phyloP scores from a whole-genome alignment of 2,329 filamentous ascomycete species.

The Apiospora malaysiana region DNA sequence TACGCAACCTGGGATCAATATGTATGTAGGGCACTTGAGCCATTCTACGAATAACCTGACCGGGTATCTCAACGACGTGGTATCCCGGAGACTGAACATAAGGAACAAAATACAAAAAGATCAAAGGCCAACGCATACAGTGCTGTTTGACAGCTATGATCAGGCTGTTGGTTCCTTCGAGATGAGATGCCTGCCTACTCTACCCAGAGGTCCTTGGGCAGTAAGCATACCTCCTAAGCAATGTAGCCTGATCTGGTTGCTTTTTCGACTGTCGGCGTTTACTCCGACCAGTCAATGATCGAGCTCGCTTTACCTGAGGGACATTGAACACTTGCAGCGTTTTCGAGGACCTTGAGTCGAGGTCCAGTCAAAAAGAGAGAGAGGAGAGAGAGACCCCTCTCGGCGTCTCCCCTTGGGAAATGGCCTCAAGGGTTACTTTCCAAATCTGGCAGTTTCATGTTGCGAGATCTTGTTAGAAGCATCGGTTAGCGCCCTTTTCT shows the following conservation, averaged over 20 bases:
- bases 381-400: neutral
- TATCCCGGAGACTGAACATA: too few relatives aligned
- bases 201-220: neutral
- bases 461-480: slow-evolving; percentile 13
- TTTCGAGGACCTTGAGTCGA: too few relatives aligned
- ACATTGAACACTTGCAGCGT: too few relatives aligned
- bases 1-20: too few relatives aligned
- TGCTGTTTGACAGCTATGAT: neutral
- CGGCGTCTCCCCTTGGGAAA: neutral
- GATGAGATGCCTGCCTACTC: neutral
- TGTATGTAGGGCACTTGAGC: too few relatives aligned
- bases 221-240: neutral
- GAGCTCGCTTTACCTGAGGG: neutral
- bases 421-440: neutral
- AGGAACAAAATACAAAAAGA: too few relatives aligned
- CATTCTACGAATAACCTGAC: too few relatives aligned
- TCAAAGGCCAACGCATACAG: too few relatives aligned
- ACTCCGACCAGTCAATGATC: neutral
- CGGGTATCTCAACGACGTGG: too few relatives aligned
- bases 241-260: neutral
- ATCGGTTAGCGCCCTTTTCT: neutral
- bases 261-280: neutral
- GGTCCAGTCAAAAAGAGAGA: too few relatives aligned
- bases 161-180: neutral
- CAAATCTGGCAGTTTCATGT: slow-evolving; percentile 17